phyloP scores from a whole-genome alignment of 441 rosid genomes.

The Gossypium gossypioides region DNA sequence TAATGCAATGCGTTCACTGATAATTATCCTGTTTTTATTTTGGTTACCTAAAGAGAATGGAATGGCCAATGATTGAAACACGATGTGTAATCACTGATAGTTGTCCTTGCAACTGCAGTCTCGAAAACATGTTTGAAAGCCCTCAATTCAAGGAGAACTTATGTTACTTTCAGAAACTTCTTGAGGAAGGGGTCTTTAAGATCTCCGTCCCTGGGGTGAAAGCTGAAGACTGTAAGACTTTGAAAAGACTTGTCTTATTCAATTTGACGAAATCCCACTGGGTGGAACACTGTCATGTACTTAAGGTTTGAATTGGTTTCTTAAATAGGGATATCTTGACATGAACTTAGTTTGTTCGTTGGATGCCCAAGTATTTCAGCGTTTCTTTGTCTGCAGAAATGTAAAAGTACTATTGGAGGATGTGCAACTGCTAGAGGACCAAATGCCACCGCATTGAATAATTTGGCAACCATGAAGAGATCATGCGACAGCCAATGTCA shows the following conservation, averaged over 20 bases:
- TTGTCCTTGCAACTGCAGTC: slow-evolving; percentile 34
- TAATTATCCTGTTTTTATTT: not conserved
- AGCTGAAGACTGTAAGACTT: slow-evolving; percentile 48
- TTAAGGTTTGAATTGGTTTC: slow-evolving; percentile 51
- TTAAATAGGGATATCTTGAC: not conserved
- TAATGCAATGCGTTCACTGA: not conserved
- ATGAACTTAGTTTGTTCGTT: not conserved
- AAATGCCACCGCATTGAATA: slow-evolving; percentile 18
- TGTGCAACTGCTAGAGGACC: slow-evolving; percentile 27
- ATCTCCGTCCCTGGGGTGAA: slow-evolving; percentile 38
- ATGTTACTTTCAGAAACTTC: slow-evolving; percentile 58
- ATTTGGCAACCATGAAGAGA: slow-evolving; percentile 31
- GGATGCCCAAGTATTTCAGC: slow-evolving; percentile 1
- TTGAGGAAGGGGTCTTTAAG: slow-evolving; percentile 76
- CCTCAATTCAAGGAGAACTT: slow-evolving; percentile 77
- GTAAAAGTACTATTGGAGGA: slow-evolving; percentile 22
- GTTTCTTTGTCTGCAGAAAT: slow-evolving; percentile 30
- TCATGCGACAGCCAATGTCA: slow-evolving; percentile 27
- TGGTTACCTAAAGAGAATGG: not conserved
- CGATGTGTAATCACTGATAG: slow-evolving; percentile 9
- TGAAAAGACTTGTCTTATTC: slow-evolving; percentile 56
- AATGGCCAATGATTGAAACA: slow-evolving; percentile 7
- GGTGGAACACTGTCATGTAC: slow-evolving; percentile 49
- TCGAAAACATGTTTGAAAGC: slow-evolving; percentile 63
- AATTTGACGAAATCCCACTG: slow-evolving; percentile 54